These are phyloP conservation scores for Trichosporon sp. DNA, from an alignment of 1,284 basidiomycete species.

Conservation along the genomic window DNA sequence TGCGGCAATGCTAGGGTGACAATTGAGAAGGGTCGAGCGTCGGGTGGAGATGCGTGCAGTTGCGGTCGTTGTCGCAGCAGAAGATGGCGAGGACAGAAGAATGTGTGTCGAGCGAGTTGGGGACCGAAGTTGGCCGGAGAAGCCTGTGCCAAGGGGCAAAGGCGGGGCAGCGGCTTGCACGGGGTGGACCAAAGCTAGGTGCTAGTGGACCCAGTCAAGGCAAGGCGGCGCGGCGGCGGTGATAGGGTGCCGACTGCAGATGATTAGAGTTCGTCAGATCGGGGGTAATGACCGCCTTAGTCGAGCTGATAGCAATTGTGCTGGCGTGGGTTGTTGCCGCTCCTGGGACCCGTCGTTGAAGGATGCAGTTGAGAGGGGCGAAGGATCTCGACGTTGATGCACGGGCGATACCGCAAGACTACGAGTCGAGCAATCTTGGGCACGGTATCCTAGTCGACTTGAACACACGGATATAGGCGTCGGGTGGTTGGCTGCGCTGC, in stretches of 20 bases:
- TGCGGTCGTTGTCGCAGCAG: neutral
- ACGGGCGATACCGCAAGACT: neutral
- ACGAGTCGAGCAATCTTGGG: neutral
- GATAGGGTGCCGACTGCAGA: conserved; percentile 17
- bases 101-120: conserved; percentile 6
- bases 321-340: neutral
- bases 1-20: conserved; percentile 15
- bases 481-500: neutral
- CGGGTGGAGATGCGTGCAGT: conserved; percentile 1
- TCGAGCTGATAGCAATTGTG: neutral
- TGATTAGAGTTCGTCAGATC: neutral
- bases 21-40: neutral
- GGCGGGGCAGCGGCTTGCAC: conserved; percentile 3
- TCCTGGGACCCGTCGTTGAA: neutral
- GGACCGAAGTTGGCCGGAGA: neutral
- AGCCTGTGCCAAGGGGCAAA: conserved; percentile 13
- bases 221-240: neutral
- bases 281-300: conserved; percentile 7
- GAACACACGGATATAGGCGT: conserved; percentile 1
- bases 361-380: neutral
- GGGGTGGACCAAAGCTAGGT: neutral
- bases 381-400: neutral
- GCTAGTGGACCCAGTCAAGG: neutral
- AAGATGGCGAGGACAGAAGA: neutral
- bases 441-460: neutral